Evolutionary conservation across 75 land plant species (phyloP).

Genomic region (Larix kaempferi): DNA sequence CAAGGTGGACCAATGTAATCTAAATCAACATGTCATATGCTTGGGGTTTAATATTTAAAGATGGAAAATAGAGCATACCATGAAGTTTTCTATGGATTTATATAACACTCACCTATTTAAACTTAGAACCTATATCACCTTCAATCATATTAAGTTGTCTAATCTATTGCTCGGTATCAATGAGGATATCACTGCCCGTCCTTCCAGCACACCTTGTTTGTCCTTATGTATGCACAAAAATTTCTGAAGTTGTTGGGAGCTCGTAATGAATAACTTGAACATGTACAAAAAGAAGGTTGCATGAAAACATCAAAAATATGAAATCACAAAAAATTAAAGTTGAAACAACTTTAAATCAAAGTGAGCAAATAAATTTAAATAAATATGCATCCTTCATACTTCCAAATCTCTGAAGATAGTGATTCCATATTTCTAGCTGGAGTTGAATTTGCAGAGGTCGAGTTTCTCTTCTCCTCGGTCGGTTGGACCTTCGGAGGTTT

Average conservation of each 20-base stretch:
- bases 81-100: neutral
- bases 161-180: slow-evolving; percentile 31
- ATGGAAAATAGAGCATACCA: no score
- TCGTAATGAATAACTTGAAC: slow-evolving; percentile 64
- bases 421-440: no score
- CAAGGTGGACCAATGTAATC: no score
- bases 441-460: no score
- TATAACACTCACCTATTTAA: slow-evolving; percentile 30
- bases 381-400: neutral
- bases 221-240: slow-evolving; percentile 79
- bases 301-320: neutral
- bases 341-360: no score
- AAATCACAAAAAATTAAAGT: no score
- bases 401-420: no score
- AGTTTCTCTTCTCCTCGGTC: no score
- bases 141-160: slow-evolving; percentile 44
- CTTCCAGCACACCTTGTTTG: slow-evolving; percentile 78
- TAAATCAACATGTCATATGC: no score
- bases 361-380: neutral
- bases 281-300: neutral
- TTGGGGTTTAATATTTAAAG: no score
- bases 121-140: slow-evolving; percentile 53
- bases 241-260: slow-evolving; percentile 57
- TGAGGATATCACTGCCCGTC: slow-evolving; percentile 64
- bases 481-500: no score